phyloP scores from a whole-genome alignment of 2,329 filamentous ascomycete genomes.

The Nemania bipapillata region DNA sequence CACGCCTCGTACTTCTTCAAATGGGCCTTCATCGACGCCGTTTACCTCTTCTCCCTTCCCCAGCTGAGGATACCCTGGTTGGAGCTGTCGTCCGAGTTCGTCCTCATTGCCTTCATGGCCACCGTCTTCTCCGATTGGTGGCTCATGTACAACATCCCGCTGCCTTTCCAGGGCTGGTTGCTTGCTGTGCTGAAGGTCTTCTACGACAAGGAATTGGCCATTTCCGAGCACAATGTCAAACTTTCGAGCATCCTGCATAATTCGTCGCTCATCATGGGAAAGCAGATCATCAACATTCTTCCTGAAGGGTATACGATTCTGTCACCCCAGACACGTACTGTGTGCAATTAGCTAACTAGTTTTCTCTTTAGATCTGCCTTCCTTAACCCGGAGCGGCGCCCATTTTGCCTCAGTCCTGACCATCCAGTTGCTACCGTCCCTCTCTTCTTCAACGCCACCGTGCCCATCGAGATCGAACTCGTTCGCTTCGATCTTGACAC shows the following conservation, averaged over 20 bases:
- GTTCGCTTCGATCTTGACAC: slow-evolving; percentile 85
- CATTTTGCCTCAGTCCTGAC: slow-evolving; percentile 80
- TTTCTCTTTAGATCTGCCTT: slow-evolving; percentile 73
- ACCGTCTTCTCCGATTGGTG: slow-evolving; percentile 82
- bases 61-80: slow-evolving; percentile 94
- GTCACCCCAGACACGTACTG: background rate
- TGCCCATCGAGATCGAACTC: slow-evolving; percentile 89
- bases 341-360: slow-evolving; percentile 46
- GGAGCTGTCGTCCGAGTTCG: slow-evolving; percentile 82
- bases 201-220: slow-evolving; percentile 90
- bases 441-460: slow-evolving; percentile 92
- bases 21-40: slow-evolving; percentile 87
- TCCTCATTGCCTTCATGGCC: slow-evolving; percentile 74
- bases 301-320: slow-evolving; percentile 77
- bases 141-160: slow-evolving; percentile 56
- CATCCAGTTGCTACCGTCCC: slow-evolving; percentile 74
- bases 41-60: slow-evolving; percentile 88
- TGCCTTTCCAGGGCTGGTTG: slow-evolving; percentile 75
- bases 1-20: slow-evolving; percentile 94
- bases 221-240: slow-evolving; percentile 93
- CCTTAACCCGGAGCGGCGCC: slow-evolving; percentile 81
- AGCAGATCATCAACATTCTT: slow-evolving; percentile 96
- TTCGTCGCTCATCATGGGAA: slow-evolving; percentile 90
- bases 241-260: slow-evolving; percentile 89
- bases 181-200: slow-evolving; percentile 79